Percentiles rank a stretch among this genome's conserved stretches.
phyloP scores from a whole-genome alignment of 2,329 filamentous ascomycete species.

The Triangularia verruculosa region DNA sequence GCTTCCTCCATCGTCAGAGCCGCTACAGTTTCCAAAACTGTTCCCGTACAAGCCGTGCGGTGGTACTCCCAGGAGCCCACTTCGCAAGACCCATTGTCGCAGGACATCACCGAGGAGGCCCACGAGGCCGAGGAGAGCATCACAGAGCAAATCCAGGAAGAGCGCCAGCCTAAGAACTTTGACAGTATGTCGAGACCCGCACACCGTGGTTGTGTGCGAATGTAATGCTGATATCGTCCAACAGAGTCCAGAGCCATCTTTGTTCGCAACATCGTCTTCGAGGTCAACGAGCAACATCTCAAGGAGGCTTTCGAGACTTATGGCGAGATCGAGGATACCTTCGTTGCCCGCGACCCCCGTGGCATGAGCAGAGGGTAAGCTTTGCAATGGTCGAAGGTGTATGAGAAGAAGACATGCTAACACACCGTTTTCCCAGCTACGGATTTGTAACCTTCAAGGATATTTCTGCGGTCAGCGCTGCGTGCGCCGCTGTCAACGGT shows the following conservation, averaged over 20 bases:
- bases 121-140: slow-evolving; percentile 11
- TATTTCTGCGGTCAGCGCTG: slow-evolving; percentile 26
- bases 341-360: slow-evolving; percentile 34
- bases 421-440: slow-evolving; percentile 26
- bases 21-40: slow-evolving; percentile 12
- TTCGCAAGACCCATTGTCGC: neutral
- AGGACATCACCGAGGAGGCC: slow-evolving; percentile 20
- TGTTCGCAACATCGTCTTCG: slow-evolving; percentile 37
- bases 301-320: slow-evolving; percentile 34
- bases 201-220: neutral
- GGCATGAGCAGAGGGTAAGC: slow-evolving; percentile 37
- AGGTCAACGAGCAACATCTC: slow-evolving; percentile 36
- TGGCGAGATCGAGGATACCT: slow-evolving; percentile 28
- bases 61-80: slow-evolving; percentile 30
- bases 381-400: neutral
- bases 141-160: neutral
- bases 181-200: neutral
- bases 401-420: too few species aligned
- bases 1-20: slow-evolving; percentile 23
- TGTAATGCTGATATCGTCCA: neutral
- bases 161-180: neutral
- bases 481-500: slow-evolving; percentile 32
- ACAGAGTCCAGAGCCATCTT: slow-evolving; percentile 25
- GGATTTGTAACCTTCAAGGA: slow-evolving; percentile 34
- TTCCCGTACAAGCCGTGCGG: slow-evolving; percentile 24